A percentile compares a stretch with the other conserved stretches of the same genome.
These are phyloP conservation scores for Jackrogersella multiformis DNA, from an alignment of 495 filamentous ascomycete species.

Conservation along the genomic window DNA sequence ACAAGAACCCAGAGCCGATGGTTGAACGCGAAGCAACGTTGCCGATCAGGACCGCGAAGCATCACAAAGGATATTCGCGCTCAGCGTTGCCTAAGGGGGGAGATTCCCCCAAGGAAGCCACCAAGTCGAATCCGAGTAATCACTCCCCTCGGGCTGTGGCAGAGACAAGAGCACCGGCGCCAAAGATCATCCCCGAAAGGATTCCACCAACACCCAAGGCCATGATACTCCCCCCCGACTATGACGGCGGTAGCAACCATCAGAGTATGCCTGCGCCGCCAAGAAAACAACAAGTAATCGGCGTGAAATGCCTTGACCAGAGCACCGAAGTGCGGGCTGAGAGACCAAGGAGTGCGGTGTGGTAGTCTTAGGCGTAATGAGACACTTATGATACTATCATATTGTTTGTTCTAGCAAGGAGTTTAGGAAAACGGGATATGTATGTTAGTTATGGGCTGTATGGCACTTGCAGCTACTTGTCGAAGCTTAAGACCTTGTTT, in stretches of 20 bases:
- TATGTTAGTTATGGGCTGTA: not conserved
- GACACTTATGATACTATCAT: slow-evolving; percentile 9
- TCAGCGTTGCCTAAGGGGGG: slow-evolving; percentile 1
- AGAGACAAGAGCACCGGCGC: slow-evolving; percentile 1
- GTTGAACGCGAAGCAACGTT: slow-evolving; percentile 2
- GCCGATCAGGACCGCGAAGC: slow-evolving; percentile 13
- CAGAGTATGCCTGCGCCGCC: slow-evolving; percentile 26
- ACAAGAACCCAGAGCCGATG: slow-evolving; percentile 8
- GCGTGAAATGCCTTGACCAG: slow-evolving; percentile 18
- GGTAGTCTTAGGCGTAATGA: not conserved
- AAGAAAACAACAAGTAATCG: slow-evolving; percentile 15
- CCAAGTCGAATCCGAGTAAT: not conserved
- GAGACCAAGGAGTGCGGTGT: slow-evolving; percentile 27
- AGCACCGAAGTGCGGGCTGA: not conserved
- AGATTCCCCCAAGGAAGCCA: not conserved
- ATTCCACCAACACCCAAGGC: slow-evolving; percentile 37
- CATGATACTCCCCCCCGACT: slow-evolving; percentile 33
- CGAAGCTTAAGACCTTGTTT: not conserved
- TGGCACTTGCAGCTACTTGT: slow-evolving; percentile 1
- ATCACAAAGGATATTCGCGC: slow-evolving; percentile 13
- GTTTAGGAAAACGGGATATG: slow-evolving; percentile 7
- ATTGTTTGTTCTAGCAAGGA: slow-evolving; percentile 21
- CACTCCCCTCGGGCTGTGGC: not conserved
- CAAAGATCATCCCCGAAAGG: slow-evolving; percentile 11
- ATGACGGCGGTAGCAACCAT: slow-evolving; percentile 11